Evolutionary conservation across 2,329 filamentous ascomycete species (phyloP), one percentile per base, ranked within the genome.

Genomic region (Sporothrix mexicana): DNA sequence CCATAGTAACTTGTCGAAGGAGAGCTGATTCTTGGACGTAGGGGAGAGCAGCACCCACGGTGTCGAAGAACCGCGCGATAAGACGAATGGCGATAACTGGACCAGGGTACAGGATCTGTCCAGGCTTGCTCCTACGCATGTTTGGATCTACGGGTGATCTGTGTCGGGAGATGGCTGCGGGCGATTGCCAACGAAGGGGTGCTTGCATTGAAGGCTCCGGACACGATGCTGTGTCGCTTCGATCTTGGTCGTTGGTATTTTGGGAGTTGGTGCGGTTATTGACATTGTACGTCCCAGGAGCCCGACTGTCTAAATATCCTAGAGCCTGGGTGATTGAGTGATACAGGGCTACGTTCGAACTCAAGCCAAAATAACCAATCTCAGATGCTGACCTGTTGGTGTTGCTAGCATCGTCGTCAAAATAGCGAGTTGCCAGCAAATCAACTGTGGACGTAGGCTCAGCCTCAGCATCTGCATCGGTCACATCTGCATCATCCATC

Each of bases 361-460:
- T 66, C 8, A 66, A 9, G 3, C 61, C 61, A 23, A 66, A 66
- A 47, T 45, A 47, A 12, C 61, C 61, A 66, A 66, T 66, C n/a
- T 47, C 61, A 10, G 41, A 9, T 20, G 41, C n/a, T 15, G 61
- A 3, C 15, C n/a, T 2, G 9, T 2, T 62, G 8, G 15, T 23
- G 55, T 43, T 62, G 13, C 30, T 36, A 7, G 30, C 30, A 36
- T 43, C 13, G 9, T 47, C 20, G 41, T 66, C 61, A 25, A 66
- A 66, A 10, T 41, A 41, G 3, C 61, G n/a, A 2, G 61, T 66
- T 12, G 61, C 61, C 2, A 66, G 61, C 61, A 66, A 13, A n/a
- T 66, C 61, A 45, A 66, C 47, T 1, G 61, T n/a, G 17, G 61
- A 66, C 1, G 36, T 20, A 12, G 61, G 30, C 17, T 12, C 51